A percentile compares a stretch with the other conserved stretches of the same genome.
Conservation (phyloP, 2,329 filamentous ascomycete species). For the Talaromyces sp. region DNA sequence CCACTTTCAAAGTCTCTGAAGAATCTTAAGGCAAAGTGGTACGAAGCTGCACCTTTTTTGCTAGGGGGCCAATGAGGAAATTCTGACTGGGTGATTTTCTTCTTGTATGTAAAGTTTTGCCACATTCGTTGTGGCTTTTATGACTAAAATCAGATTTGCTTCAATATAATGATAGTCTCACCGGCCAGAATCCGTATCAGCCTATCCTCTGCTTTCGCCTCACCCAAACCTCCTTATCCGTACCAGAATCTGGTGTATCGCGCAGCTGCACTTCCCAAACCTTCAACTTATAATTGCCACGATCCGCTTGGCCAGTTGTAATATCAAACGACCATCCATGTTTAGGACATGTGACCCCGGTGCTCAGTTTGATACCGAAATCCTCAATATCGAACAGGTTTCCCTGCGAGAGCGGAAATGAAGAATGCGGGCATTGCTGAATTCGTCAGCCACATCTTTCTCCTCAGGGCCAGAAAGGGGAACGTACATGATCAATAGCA, state of each 20-base stretch:
- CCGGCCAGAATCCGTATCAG: neutral
- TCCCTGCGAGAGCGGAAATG: slow-evolving; percentile 63
- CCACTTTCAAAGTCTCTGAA: neutral
- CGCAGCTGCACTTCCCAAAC: slow-evolving; percentile 63
- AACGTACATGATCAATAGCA: slow-evolving; percentile 62
- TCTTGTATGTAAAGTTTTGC: no score
- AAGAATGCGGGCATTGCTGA: slow-evolving; percentile 65
- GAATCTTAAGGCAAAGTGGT: neutral
- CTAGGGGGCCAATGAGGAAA: no score
- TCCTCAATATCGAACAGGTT: slow-evolving; percentile 69
- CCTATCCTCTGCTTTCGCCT: slow-evolving; percentile 21
- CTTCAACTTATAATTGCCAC: slow-evolving; percentile 59
- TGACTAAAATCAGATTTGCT: neutral
- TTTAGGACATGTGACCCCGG: slow-evolving; percentile 64
- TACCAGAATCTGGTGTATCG: slow-evolving; percentile 17
- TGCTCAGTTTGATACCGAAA: slow-evolving; percentile 51
- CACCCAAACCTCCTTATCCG: slow-evolving; percentile 35
- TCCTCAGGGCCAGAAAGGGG: no score
- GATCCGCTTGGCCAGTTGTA: slow-evolving; percentile 60
- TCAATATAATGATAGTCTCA: neutral
- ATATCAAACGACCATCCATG: slow-evolving; percentile 71
- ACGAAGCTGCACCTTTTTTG: no score
- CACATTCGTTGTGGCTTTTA: no score
- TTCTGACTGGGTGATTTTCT: no score
- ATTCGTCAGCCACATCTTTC: slow-evolving; percentile 6